Percentiles rank a stretch among this genome's conserved stretches.
Conservation (phyloP, 345 rosid genomes). For the Garcia nutans region DNA sequence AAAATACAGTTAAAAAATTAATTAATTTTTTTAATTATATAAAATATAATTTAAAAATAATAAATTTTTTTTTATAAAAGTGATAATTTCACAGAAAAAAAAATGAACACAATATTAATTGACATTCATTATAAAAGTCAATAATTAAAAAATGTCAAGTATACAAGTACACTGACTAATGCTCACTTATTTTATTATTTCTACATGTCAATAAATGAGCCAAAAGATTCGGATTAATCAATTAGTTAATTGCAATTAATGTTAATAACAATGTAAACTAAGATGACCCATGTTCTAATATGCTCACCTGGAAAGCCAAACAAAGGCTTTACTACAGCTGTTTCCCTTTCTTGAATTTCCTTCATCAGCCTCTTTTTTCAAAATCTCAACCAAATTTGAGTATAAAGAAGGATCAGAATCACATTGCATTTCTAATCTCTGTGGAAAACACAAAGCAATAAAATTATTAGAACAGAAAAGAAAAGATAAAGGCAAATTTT, state of each 20-base stretch:
- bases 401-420: constrained; percentile 55
- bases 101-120: too few relatives aligned
- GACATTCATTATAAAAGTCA: neutral
- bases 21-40: too few relatives aligned
- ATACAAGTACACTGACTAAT: neutral
- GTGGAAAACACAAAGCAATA: neutral
- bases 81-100: too few relatives aligned
- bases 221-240: neutral
- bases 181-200: neutral
- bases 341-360: constrained; percentile 48
- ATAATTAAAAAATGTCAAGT: neutral
- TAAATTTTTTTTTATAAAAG: too few relatives aligned
- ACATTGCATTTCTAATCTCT: constrained; percentile 69
- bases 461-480: neutral
- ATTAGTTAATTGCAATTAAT: neutral
- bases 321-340: constrained; percentile 76
- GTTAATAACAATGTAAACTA: neutral
- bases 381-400: constrained; percentile 63
- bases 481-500: neutral
- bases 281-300: neutral
- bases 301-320: constrained; percentile 90
- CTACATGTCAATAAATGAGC: neutral
- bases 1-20: too few relatives aligned
- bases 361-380: constrained; percentile 65
- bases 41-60: too few relatives aligned